Evolutionary conservation across 1,284 basidiomycete genomes (phyloP), one percentile per base, ranked within the genome.

Genomic region (Abortiporus biennis): DNA sequence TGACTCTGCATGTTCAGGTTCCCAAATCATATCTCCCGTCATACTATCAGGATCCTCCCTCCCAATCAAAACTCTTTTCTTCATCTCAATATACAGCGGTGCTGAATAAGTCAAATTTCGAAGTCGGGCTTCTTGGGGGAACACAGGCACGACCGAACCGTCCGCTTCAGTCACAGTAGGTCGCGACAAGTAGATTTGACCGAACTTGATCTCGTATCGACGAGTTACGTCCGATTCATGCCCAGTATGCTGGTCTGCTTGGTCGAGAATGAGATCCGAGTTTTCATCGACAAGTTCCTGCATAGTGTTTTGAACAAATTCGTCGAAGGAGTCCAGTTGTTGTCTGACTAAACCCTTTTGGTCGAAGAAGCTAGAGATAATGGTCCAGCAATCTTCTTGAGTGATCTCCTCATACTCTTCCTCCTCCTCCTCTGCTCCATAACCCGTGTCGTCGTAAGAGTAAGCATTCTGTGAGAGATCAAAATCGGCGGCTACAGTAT

Each of bases 231-330:
- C 92, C 30, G 78, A 69, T 30, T 82, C 78, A 48, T 85, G 81
- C 13, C 92, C 93, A 3, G 92, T 90, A 62, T 96, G 92, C 66
- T 99, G 95, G 59, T 92, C 87, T 45, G 86, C 86, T 66, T 99
- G 95, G 67, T 99, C 95, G 40, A 99, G 72, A 47, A 95, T 94
- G 57, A 99, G 80, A 55, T 91, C 90, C 24, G 84, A 72, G 53
- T 91, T 92, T 68, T 99, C 96, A 59, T 99, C 95, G 25, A 99
- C 94, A 24, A 99, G 76, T 63, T 99, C 95, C 67, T 99, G 95
- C 89, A 99, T 97, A n/a, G 94, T 98, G 59, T 97, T 98, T 63
- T 95, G 92, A 38, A 99, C 91, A 59, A 99, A 99, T 67, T 99
- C 96, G 65, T 99, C 94, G 68, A 96, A 99, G 22, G 92, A 95